Evolutionary conservation across 768 basidiomycete genomes (phyloP).

Genomic region (Tylopilus plumbeoviolaceoides): DNA sequence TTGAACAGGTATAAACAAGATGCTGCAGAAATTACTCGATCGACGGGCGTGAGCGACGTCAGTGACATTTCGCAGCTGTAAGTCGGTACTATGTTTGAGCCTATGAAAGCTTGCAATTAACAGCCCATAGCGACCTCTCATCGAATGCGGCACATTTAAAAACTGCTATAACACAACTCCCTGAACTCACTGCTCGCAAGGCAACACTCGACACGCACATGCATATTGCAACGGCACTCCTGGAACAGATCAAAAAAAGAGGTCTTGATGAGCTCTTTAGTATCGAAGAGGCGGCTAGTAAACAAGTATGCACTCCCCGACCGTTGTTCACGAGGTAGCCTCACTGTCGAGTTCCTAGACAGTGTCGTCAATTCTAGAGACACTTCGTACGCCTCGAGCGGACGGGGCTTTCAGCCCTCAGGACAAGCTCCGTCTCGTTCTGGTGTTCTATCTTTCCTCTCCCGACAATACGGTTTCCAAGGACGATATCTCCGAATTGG

Average conservation of each 20-base stretch:
- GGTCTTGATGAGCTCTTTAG: conserved; percentile 97
- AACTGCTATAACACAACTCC: conserved; percentile 94
- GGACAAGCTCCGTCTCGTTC: conserved; percentile 90
- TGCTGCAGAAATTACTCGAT: conserved; percentile 93
- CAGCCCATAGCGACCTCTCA: conserved; percentile 62
- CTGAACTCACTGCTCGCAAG: conserved; percentile 94
- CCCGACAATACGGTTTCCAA: conserved; percentile 77
- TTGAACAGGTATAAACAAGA: conserved; percentile 92
- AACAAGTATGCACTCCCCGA: conserved; percentile 52
- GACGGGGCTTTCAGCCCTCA: conserved; percentile 62
- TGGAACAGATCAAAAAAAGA: conserved; percentile 93
- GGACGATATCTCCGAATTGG: conserved; percentile 85
- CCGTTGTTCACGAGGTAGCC: neutral
- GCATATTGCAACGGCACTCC: conserved; percentile 94
- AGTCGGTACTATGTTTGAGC: conserved; percentile 27
- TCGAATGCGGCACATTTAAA: conserved; percentile 93
- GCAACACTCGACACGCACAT: conserved; percentile 97
- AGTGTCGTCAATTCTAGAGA: conserved; percentile 76
- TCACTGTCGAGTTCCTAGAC: conserved; percentile 42
- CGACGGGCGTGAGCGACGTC: conserved; percentile 93
- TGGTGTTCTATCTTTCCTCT: conserved; percentile 92
- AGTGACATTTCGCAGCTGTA: conserved; percentile 94
- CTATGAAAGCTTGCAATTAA: conserved; percentile 5
- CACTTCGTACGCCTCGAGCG: conserved; percentile 69
- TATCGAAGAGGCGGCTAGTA: conserved; percentile 84